Conservation (phyloP, 2,329 filamentous ascomycete genomes). For the Cladosporium sp. region DNA sequence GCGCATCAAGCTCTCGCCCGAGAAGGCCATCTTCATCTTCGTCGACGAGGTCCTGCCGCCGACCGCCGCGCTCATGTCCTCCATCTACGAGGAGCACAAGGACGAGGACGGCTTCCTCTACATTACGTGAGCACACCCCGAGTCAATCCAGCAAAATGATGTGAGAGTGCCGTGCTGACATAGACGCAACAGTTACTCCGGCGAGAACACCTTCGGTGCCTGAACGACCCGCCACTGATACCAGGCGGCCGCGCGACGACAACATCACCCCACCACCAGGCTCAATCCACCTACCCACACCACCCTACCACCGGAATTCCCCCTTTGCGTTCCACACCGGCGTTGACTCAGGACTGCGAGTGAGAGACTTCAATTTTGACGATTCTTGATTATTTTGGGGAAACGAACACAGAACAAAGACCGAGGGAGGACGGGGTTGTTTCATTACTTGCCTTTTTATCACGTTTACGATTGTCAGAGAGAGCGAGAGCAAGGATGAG, state of each 20-base stretch:
- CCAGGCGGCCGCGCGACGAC: conserved; percentile 9
- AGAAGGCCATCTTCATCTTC: conserved; percentile 99
- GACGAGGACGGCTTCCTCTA: conserved; percentile 86
- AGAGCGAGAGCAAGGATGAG: background rate
- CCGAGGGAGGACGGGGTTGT: background rate
- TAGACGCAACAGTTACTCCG: conserved; percentile 65
- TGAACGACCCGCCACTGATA: conserved; percentile 9
- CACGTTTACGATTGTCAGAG: too few relatives aligned
- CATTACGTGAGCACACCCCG: conserved; percentile 69
- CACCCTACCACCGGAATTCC: conserved; percentile 2
- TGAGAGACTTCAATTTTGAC: background rate
- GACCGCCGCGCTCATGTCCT: conserved; percentile 97
- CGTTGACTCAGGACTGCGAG: conserved; percentile 9
- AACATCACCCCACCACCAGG: background rate
- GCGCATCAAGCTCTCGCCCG: conserved; percentile 98
- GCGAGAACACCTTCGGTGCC: conserved; percentile 94
- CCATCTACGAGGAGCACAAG: conserved; percentile 99
- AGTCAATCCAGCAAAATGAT: background rate
- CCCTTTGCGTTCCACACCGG: conserved; percentile 10
- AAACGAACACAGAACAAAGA: background rate
- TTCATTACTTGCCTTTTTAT: too few relatives aligned
- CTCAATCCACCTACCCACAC: background rate
- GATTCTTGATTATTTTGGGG: conserved; percentile 6
- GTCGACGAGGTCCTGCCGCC: conserved; percentile 97
- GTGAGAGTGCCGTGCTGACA: conserved; percentile 18